phyloP scores from a whole-genome alignment of 108 stramenopile genomes.

The Bacterosira constricta region DNA sequence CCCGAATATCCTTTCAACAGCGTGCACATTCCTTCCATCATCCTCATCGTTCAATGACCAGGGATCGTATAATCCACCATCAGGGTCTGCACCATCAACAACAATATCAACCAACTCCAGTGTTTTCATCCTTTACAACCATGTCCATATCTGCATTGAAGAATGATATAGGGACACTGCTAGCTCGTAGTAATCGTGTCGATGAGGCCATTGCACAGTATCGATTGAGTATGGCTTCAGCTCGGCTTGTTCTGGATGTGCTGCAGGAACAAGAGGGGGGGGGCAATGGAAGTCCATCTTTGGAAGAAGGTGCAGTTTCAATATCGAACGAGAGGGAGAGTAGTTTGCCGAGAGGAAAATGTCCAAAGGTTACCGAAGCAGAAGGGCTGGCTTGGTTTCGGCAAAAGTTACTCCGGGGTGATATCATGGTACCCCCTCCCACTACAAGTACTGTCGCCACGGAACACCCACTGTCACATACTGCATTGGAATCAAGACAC shows the following conservation, averaged over 20 bases:
- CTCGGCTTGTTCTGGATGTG: slow-evolving; percentile 1
- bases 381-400: slow-evolving; percentile 43
- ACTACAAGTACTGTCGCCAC: neutral
- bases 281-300: too few species aligned
- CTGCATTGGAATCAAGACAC: too few species aligned
- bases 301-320: neutral
- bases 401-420: slow-evolving; percentile 31
- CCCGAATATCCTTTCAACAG: neutral
- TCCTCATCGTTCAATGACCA: neutral
- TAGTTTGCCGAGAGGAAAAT: neutral
- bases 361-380: neutral
- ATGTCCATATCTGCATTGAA: slow-evolving; percentile 27
- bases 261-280: neutral
- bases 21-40: neutral
- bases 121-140: slow-evolving; percentile 13
- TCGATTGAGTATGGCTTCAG: slow-evolving; percentile 20
- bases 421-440: neutral
- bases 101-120: neutral
- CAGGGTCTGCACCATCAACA: neutral
- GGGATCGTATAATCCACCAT: neutral
- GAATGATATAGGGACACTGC: slow-evolving; percentile 40
- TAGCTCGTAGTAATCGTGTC: slow-evolving; percentile 25
- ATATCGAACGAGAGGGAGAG: neutral
- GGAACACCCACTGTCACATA: neutral
- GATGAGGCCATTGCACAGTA: slow-evolving; percentile 33